phyloP scores from a whole-genome alignment of 805 yeast genomes.

The Candida andamanensis region DNA sequence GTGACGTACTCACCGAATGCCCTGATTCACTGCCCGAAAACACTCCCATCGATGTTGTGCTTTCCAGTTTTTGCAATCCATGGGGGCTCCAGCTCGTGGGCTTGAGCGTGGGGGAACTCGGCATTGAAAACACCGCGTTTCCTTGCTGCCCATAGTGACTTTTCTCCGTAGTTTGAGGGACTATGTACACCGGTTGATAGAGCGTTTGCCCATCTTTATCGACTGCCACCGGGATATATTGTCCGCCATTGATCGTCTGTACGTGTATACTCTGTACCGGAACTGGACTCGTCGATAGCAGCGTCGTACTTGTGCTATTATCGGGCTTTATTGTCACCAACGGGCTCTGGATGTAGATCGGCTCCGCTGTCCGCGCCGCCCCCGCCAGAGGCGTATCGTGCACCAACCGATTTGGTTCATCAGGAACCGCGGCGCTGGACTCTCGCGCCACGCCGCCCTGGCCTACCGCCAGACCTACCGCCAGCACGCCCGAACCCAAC shows the following conservation, averaged over 20 bases:
- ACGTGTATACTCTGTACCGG: background rate
- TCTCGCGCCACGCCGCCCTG: background rate
- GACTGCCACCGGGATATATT: conserved; percentile 22
- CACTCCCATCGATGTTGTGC: conserved; percentile 23
- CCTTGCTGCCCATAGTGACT: conserved; percentile 6
- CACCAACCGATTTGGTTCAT: too few species aligned
- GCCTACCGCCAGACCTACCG: too few species aligned
- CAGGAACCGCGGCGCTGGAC: background rate
- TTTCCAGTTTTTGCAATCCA: conserved; percentile 15
- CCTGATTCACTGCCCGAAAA: conserved; percentile 23
- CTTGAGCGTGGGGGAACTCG: conserved; percentile 5
- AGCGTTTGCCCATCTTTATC: conserved; percentile 28
- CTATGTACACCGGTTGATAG: conserved; percentile 34
- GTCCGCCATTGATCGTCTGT: conserved; percentile 1
- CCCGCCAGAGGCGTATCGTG: too few species aligned
- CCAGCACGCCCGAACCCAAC: background rate
- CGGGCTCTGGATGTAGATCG: background rate
- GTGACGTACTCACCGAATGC: conserved; percentile 31
- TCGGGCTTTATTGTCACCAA: background rate
- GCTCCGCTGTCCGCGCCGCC: background rate
- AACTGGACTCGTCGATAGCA: background rate
- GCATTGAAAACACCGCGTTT: conserved; percentile 7
- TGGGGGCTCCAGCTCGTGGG: background rate
- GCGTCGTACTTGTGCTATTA: background rate
- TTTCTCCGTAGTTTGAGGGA: conserved; percentile 15